phyloP scores from a whole-genome alignment of 2,329 filamentous ascomycete genomes.

The Neurospora sp. region DNA sequence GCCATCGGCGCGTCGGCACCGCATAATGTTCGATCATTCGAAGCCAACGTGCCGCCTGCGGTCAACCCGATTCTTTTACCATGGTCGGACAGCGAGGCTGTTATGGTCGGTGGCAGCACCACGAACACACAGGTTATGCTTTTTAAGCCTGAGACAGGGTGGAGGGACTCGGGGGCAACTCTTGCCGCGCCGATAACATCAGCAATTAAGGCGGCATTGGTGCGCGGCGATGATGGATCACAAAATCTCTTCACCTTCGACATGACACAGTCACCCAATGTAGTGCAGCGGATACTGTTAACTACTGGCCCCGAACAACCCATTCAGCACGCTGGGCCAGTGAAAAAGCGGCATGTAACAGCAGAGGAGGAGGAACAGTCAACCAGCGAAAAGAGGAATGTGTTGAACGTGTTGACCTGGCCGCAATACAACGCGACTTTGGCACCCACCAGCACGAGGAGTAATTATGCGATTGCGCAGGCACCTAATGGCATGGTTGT shows the following conservation, averaged over 20 bases:
- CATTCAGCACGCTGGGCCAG: slow-evolving; percentile 35
- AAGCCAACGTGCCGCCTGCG: slow-evolving; percentile 50
- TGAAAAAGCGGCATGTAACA: slow-evolving; percentile 23
- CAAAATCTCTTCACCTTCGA: slow-evolving; percentile 74
- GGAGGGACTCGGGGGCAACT: slow-evolving; percentile 56
- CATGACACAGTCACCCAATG: slow-evolving; percentile 62
- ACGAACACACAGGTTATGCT: slow-evolving; percentile 60
- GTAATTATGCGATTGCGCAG: slow-evolving; percentile 63
- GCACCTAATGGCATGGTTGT: slow-evolving; percentile 58
- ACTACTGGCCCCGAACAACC: slow-evolving; percentile 48
- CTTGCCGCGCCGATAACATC: slow-evolving; percentile 49
- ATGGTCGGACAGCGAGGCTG: slow-evolving; percentile 61
- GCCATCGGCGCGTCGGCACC: slow-evolving; percentile 57
- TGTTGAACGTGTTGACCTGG: slow-evolving; percentile 54
- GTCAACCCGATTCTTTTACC: slow-evolving; percentile 61
- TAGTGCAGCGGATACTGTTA: slow-evolving; percentile 60
- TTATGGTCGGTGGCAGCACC: slow-evolving; percentile 63
- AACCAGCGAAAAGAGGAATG: slow-evolving; percentile 10
- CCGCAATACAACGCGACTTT: slow-evolving; percentile 68
- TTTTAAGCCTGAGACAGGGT: slow-evolving; percentile 54
- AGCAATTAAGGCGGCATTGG: slow-evolving; percentile 49
- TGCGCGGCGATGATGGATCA: slow-evolving; percentile 65
- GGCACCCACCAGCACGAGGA: slow-evolving; percentile 55
- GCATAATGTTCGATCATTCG: slow-evolving; percentile 49
- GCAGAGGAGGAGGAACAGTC: slow-evolving; percentile 23